Evolutionary conservation across 805 yeast species (phyloP), one percentile per base, ranked within the genome.

Genomic region (Yarrowia sp.): DNA sequence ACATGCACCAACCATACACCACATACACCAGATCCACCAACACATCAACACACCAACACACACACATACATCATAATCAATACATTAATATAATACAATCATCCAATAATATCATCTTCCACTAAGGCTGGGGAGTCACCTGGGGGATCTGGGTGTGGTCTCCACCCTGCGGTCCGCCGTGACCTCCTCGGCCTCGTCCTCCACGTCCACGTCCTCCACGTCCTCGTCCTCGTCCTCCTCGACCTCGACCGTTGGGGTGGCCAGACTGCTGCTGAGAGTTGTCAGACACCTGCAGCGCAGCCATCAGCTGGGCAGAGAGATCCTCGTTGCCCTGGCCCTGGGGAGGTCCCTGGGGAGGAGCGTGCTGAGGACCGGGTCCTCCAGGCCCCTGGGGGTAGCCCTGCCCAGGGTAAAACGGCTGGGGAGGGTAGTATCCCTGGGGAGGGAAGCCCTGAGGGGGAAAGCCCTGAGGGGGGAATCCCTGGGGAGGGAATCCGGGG

Each of bases 301-400:
- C 67, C 70, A 68, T 63, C 38, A 68, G 47, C 25, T 67, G 67
- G 10, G 65, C 65, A 21, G 67, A 66, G 14, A 68, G 70, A 29
- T 64, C 56, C 22, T 58, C 68, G 31, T 63, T 39, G 10, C 29
- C 61, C 10, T 63, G 41, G 2, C n/a, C 25, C 3, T 42, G 49
- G 12, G 53, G 36, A 14, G 36, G 29, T 27, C 29, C 29, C 29
- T 27, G 29, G 8, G 8, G 29, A 27, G 12, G n/a, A n/a, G n/a
- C n/a, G n/a, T 38, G 18, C 29, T 39, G 42, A 14, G 22, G 42
- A 8, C 31, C 33, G 5, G 29, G 32, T 22, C 25, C 27, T 29
- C 31, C 33, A 4, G 29, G 32, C 16, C 25, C 27, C 44, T 39
- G 46, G 7, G 33, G 24, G 12, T 47, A 51, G 1, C 58, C 58